Evolutionary conservation across 192 early-diverging fungal genomes (phyloP), one percentile per base, ranked within the genome.

Genomic region (Coemansia sp.): DNA sequence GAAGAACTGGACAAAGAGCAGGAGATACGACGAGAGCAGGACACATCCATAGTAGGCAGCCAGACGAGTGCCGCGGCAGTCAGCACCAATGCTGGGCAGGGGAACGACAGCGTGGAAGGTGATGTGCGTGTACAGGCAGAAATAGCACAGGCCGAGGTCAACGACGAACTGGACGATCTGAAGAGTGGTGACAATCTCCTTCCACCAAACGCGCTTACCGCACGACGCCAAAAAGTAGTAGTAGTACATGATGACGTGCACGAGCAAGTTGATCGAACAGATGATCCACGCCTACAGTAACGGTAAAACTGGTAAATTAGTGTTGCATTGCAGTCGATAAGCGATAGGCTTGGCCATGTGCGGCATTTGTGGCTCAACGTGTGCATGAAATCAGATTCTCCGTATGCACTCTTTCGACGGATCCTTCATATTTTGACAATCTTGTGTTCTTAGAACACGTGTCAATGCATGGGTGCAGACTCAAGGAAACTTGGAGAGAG

Each of bases 171-270:
- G 95, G 55, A 86, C 74, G 45, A 97, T 97, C 83, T 97, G 95
- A 62, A 93, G 77, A n/a, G 93, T 92, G 18, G 95, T 97, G 23
- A 97, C 82, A 67, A 91, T 88, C 75, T 93, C 88, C 85, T 95
- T 95, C 94, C 94, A 97, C 93, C 95, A 95, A 59, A 91, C 86
- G 68, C 83, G 83, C 73, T 87, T 89, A 36, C 90, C 88, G 47
- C 87, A 84, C 62, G 91, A 91, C 21, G 91, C 89, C 62, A 88
- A 88, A 84, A 88, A 91, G 84, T 94, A 94, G 83, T 92, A 94
- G 76, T 90, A 92, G 85, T 94, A 94, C 95, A 96, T 96, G 68
- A 94, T 84, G 53, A 95, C 91, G 72, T 96, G 95, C 23, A 96
- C 91, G 48, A 86, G 83, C 82, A 95, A 85, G 81, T 96, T 96